Base-by-base conservation (phyloP, 345 rosid species). In the Mangifera indica region DNA sequence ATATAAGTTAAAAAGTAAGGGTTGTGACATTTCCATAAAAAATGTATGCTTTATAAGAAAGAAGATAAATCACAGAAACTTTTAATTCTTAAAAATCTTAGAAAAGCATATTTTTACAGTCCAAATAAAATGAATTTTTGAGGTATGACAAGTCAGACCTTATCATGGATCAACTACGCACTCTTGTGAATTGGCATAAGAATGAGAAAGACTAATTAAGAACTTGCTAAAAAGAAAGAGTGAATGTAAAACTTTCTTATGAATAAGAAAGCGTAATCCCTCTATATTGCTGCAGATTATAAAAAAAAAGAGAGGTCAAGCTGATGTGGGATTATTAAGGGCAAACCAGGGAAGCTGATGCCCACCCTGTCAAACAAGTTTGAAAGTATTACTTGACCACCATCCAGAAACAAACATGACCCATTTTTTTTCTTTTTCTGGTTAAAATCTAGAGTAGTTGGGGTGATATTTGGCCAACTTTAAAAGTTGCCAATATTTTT, bases 271-370 rank as follows among this genome's bases (percentile, higher is more conserved):
- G 18, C 14, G 42, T 37, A 12, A 12, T 49, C 53, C 3, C 53
- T 49, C 22, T 18, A 70, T 54, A 55, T 18, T 42, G 66, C 46
- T 26, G 71, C 25, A 64, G 56, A 20, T 40, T 10, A 21, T 13
- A 20, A 34, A 71, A 29, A 29, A n/a, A 34, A 71, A 55, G 25
- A 40, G 0, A 4, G 17, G 64, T 29, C 32, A 53, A 66, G 3
- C 66, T 58, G 45, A 70, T 76, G 24, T 66, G 9, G 59, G 60
- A 66, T 10, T 25, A 70, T 46, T 6, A 61, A 14, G 21, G 34
- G 5, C 14, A 65, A 63, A 63, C 22, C 7, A 14, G 65, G 48
- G 42, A 37, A 37, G 42, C 60, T 13, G 48, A 42, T 18, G 58
- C 48, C 32, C 42, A 44, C 11, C 25, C 24, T 51, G 57, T 20